These are phyloP conservation scores for Tuber brumale DNA, from an alignment of 495 filamentous ascomycete species.

Conservation along the genomic window DNA sequence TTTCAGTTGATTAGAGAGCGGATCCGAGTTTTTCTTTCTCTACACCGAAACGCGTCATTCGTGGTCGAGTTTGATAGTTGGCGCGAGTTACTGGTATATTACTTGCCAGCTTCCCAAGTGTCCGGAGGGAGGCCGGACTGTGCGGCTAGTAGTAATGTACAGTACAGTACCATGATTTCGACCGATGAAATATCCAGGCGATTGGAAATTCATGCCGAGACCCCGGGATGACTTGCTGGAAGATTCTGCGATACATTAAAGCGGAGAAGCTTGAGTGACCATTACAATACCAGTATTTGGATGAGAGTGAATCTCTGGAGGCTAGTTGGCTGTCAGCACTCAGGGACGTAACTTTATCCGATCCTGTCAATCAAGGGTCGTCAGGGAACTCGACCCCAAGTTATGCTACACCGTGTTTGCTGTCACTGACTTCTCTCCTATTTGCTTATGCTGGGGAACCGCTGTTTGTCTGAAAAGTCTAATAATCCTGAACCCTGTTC, in stretches of 20 bases:
- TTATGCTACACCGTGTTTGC: not conserved
- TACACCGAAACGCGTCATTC: not conserved
- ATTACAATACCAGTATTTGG: not conserved
- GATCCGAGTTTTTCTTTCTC: not conserved
- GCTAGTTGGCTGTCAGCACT: not conserved
- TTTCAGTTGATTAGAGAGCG: not conserved
- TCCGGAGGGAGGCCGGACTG: not conserved
- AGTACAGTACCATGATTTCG: not conserved
- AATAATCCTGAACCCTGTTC: not conserved
- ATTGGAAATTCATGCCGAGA: not conserved
- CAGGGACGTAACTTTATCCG: not conserved
- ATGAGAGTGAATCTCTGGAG: not conserved
- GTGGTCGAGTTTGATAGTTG: not conserved
- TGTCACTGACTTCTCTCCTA: not conserved
- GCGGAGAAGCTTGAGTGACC: not conserved
- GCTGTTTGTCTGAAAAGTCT: slow-evolving; percentile 1
- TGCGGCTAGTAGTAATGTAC: not conserved
- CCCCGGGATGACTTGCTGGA: not conserved
- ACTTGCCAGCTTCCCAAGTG: not conserved
- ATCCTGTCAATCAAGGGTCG: not conserved
- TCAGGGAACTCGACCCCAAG: not conserved
- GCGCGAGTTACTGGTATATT: not conserved
- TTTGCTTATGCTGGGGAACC: slow-evolving; percentile 3
- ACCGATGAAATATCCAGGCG: not conserved
- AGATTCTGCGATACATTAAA: not conserved